Percentiles rank a stretch among this genome's conserved stretches.
These are phyloP conservation scores for Fraxinus xanthoxyloides DNA, from an alignment of 305 asterid genomes.

Conservation along the genomic window DNA sequence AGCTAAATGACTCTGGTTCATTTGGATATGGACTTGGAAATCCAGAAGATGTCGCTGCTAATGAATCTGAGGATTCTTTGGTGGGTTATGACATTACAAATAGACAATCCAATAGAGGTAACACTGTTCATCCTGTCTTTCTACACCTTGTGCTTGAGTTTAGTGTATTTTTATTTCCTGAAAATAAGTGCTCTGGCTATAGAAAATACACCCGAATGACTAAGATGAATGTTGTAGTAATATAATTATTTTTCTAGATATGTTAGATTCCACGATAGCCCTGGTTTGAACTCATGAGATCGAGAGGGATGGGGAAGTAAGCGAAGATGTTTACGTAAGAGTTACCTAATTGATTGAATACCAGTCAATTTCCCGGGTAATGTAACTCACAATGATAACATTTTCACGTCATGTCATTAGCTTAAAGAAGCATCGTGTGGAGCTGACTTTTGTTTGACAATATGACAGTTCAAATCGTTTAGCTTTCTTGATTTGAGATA, in stretches of 20 bases:
- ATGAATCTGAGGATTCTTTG: slow-evolving; percentile 63
- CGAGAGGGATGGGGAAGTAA: neutral
- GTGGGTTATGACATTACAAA: slow-evolving; percentile 66
- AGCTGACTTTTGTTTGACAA: neutral
- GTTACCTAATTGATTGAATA: neutral
- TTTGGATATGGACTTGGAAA: slow-evolving; percentile 74
- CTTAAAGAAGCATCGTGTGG: neutral
- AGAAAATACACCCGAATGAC: neutral
- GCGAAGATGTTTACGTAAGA: neutral
- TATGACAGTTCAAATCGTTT: neutral
- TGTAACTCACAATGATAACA: slow-evolving; percentile 4
- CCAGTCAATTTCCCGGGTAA: neutral
- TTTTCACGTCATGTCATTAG: slow-evolving; percentile 1
- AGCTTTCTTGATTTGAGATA: neutral
- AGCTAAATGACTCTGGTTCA: slow-evolving; percentile 49
- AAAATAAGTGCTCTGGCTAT: neutral
- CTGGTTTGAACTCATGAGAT: neutral
- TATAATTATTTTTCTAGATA: slow-evolving; percentile 4
- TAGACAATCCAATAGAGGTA: slow-evolving; percentile 81
- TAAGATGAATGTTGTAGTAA: neutral
- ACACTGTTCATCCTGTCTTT: slow-evolving; percentile 4
- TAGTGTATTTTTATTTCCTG: neutral
- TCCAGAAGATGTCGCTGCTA: slow-evolving; percentile 50
- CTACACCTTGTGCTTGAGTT: slow-evolving; percentile 2
- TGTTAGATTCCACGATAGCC: neutral